These are phyloP conservation scores for Acacia melanoxylon DNA, from an alignment of 306 rosid genomes.

Conservation along the genomic window DNA sequence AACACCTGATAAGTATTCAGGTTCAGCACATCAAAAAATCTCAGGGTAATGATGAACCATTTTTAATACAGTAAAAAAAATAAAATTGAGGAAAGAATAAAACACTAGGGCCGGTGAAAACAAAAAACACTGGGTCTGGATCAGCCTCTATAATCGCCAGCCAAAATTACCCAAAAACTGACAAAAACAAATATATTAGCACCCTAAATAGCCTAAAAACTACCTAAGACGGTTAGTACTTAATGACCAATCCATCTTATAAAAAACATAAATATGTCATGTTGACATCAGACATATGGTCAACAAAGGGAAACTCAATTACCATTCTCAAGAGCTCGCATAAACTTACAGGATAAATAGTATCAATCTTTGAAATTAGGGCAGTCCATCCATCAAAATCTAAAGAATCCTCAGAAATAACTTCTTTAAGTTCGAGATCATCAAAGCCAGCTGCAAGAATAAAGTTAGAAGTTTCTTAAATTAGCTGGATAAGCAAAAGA, in stretches of 20 bases:
- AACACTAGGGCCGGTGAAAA: not conserved
- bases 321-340: constrained; percentile 13
- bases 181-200: not conserved
- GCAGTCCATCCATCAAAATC: constrained; percentile 70
- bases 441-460: constrained; percentile 51
- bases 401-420: constrained; percentile 44
- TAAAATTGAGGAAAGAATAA: too few relatives aligned
- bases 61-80: not conserved
- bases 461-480: constrained; percentile 22
- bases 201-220: not conserved
- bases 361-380: constrained; percentile 62
- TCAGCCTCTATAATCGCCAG: not conserved
- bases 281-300: constrained; percentile 7
- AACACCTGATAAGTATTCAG: not conserved
- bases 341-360: constrained; percentile 55
- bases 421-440: constrained; percentile 44
- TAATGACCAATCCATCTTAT: not conserved
- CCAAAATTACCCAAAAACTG: not conserved
- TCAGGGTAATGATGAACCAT: not conserved
- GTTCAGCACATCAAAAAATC: not conserved
- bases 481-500: constrained; percentile 3
- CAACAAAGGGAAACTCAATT: constrained; percentile 5
- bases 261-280: not conserved
- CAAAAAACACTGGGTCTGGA: not conserved
- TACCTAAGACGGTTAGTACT: not conserved